Base-by-base conservation (phyloP, 2,329 filamentous ascomycete genomes). In the Lachnum nothofagi region DNA sequence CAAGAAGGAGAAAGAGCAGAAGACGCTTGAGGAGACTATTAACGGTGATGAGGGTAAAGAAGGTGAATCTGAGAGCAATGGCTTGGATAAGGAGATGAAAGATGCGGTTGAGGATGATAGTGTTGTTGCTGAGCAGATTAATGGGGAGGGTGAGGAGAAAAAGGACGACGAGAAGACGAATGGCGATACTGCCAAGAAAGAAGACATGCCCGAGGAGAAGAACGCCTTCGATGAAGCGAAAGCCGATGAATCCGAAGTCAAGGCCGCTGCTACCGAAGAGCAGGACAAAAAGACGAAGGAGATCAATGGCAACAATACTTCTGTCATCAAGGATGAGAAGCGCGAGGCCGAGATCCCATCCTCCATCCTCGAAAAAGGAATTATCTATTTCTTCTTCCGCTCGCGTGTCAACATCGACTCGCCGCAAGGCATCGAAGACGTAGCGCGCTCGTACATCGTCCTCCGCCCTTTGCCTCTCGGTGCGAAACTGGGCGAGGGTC, bases 301-400 rank as follows among this genome's bases (percentile, higher is more conserved):
- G 9, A 58, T 62, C 35, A 54, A 57, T 19, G 33, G 47, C 16
- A 63, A 60, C 38, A 58, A 52, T n/a, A 37, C 49, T 0, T 53
- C 53, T 39, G 54, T 62, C 17, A 49, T 67, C 5, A 57, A 69
- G 19, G 61, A 67, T 5, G 56, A 63, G 10, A 62, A 61, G n/a
- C 68, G 68, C 27, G 49, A 65, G 3, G 61, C 59, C 14, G 48
- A 48, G 1, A 63, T 72, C 1, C 70, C 74, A 0, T 72, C 76
- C 0, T 76, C 60, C 42, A 81, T 95, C 20, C 74, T 94, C 2
- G 90, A 96, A 63, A 95, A 93, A 62, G 90, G 90, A 3, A 78
- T 93, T 59, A 83, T 95, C 58, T 95, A 95, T 73, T 95, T 95
- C 75, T 94, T 95, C 72, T 85, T 86, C 60, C 83, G 90, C 16